A percentile compares a stretch with the other conserved stretches of the same genome.
Evolutionary conservation across 352 stramenopile species (phyloP).

Genomic region (Aphanomyces stellatus): DNA sequence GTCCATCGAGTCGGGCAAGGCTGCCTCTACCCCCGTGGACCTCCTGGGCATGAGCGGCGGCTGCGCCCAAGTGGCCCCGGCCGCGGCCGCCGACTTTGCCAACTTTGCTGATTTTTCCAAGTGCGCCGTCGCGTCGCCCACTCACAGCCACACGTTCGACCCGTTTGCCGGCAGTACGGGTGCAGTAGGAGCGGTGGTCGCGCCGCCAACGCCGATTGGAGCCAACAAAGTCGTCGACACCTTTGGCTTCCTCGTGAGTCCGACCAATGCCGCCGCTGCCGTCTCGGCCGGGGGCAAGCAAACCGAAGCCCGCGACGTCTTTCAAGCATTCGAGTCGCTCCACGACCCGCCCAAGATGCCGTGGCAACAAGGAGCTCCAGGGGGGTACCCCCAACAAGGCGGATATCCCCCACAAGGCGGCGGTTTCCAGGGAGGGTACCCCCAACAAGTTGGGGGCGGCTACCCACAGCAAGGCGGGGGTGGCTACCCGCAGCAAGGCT

Average conservation of each 20-base stretch:
- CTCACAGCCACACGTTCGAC: constrained; percentile 15
- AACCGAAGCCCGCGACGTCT: constrained; percentile 8
- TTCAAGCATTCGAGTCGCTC: constrained; percentile 6
- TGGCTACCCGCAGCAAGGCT: background rate
- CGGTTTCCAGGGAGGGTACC: background rate
- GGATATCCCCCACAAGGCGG: background rate
- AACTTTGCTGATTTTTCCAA: constrained; percentile 59
- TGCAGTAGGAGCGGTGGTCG: background rate
- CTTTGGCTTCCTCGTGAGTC: constrained; percentile 44
- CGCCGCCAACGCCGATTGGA: background rate
- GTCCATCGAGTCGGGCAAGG: background rate
- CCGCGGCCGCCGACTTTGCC: constrained; percentile 22
- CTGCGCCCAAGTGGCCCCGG: constrained; percentile 3
- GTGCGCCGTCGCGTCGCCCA: constrained; percentile 35
- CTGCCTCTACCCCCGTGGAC: too few relatives aligned
- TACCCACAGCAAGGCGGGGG: background rate
- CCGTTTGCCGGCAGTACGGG: too few relatives aligned
- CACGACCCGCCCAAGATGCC: constrained; percentile 1
- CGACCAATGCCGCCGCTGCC: constrained; percentile 28
- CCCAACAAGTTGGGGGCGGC: background rate
- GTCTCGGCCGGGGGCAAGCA: background rate
- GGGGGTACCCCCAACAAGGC: background rate
- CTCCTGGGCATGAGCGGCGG: constrained; percentile 37
- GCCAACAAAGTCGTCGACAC: constrained; percentile 33
- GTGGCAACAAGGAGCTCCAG: background rate